Base-by-base conservation (phyloP, 257 asterid genomes). In the Solanum pinnatisectum region DNA sequence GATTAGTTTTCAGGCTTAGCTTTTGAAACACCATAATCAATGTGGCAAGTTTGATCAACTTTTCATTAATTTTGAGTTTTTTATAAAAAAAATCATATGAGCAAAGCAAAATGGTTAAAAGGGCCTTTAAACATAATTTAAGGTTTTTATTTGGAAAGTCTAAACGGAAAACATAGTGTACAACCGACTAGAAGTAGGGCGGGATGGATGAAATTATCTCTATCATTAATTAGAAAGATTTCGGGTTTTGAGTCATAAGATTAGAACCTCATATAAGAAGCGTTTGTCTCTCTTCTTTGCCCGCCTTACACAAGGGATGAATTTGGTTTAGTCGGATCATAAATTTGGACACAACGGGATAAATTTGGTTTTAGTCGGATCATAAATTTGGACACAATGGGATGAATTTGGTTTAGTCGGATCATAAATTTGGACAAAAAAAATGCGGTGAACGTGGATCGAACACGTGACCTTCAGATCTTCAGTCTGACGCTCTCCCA, bases 401-500 rank as follows among this genome's bases (percentile, higher is more conserved):
- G 56, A 42, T 42, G 52, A 44, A 44, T 44, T 44, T 44, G 52
- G 16, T 44, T 44, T 44, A 44, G 52, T 40, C 46, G 46, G 13
- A 10, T 40, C 13, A 40, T 39, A 39, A 39, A 39, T 30, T 30
- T 30, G 30, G 30, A 30, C 30, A 30, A 33, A 33, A 46, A 4
- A 16, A 18, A 18, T 95, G 96, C 96, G 96, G 97, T 94, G 98
- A 94, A 86, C 95, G 98, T 94, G 98, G 98, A 94, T 94, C 98
- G 95, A 94, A 94, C 96, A 94, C 98, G 96, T 87, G 97, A 93
- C 96, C 97, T 94, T 94, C 95, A 91, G 91, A 93, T 91, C 93
- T 94, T 90, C 95, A 96, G 98, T 93, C 95, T 93, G 98, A 93
- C 95, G 98, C 97, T 95, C 97, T 93, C 97, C 97, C 98, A 94